Evolutionary conservation across 495 filamentous ascomycete species (phyloP).

Genomic region (Penicillium longicatenatum): DNA sequence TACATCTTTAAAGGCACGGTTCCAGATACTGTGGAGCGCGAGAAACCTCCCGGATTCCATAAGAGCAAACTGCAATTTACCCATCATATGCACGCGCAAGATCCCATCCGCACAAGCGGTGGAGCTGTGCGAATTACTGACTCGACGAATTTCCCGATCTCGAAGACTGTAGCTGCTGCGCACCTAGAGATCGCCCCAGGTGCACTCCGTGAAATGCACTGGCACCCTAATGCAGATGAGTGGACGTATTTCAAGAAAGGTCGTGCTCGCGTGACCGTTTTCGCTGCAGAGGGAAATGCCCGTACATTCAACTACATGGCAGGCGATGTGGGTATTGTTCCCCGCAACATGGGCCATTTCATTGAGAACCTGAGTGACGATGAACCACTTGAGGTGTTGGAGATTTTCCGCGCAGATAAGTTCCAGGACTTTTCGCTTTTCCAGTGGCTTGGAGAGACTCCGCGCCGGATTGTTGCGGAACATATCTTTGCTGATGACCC

Average conservation of each 20-base stretch:
- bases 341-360: conserved; percentile 62
- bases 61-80: conserved; percentile 60
- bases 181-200: conserved; percentile 59
- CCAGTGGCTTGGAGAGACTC: conserved; percentile 71
- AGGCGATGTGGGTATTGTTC: conserved; percentile 63
- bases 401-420: conserved; percentile 59
- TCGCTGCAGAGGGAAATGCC: conserved; percentile 55
- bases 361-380: conserved; percentile 61
- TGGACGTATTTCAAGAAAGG: conserved; percentile 77
- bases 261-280: conserved; percentile 66
- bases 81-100: conserved; percentile 56
- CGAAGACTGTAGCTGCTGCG: conserved; percentile 64
- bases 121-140: conserved; percentile 65
- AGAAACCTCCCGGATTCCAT: conserved; percentile 49
- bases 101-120: conserved; percentile 53
- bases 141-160: conserved; percentile 65
- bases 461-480: conserved; percentile 60
- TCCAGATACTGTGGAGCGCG: conserved; percentile 47
- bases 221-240: conserved; percentile 77
- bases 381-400: conserved; percentile 58
- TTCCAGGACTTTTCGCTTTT: conserved; percentile 66
- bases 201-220: conserved; percentile 69
- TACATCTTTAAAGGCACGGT: conserved; percentile 68
- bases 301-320: conserved; percentile 63
- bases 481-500: conserved; percentile 51